These are phyloP conservation scores for Aschersonia sp. DNA, from an alignment of 2,329 filamentous ascomycete species.

Conservation along the genomic window DNA sequence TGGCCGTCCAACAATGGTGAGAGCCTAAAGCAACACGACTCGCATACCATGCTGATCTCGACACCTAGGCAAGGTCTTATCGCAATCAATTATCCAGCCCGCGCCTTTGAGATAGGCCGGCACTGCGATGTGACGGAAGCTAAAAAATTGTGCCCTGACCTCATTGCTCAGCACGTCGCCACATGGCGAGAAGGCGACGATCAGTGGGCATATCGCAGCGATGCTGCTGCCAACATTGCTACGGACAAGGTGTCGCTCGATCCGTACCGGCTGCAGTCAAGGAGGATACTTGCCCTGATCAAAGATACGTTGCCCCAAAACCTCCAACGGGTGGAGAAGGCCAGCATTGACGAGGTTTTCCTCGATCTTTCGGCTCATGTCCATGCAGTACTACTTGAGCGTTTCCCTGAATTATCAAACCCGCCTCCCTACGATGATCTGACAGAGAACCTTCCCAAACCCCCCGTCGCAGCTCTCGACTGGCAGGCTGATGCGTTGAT, in stretches of 20 bases:
- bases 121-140: slow-evolving; percentile 73
- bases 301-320: slow-evolving; percentile 55
- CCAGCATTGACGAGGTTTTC: slow-evolving; percentile 91
- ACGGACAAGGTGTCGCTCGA: slow-evolving; percentile 92
- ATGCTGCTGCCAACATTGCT: slow-evolving; percentile 63
- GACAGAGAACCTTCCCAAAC: slow-evolving; percentile 56
- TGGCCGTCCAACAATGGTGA: slow-evolving; percentile 88
- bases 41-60: not conserved
- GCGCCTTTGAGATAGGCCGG: slow-evolving; percentile 62
- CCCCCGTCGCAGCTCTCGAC: slow-evolving; percentile 54
- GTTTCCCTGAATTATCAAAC: slow-evolving; percentile 55
- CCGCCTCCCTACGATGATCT: slow-evolving; percentile 62
- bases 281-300: slow-evolving; percentile 66
- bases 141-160: slow-evolving; percentile 67
- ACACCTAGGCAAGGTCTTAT: slow-evolving; percentile 67
- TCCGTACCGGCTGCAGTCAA: slow-evolving; percentile 74
- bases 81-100: slow-evolving; percentile 88
- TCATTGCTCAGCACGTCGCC: slow-evolving; percentile 83
- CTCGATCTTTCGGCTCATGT: slow-evolving; percentile 80
- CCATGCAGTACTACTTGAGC: slow-evolving; percentile 56
- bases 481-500: slow-evolving; percentile 76
- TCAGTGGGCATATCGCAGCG: slow-evolving; percentile 79
- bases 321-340: slow-evolving; percentile 73
- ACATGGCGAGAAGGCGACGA: slow-evolving; percentile 89
- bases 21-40: slow-evolving; percentile 4